Base-by-base conservation (phyloP, 352 stramenopile species). In the Globisporangium viniferum region DNA sequence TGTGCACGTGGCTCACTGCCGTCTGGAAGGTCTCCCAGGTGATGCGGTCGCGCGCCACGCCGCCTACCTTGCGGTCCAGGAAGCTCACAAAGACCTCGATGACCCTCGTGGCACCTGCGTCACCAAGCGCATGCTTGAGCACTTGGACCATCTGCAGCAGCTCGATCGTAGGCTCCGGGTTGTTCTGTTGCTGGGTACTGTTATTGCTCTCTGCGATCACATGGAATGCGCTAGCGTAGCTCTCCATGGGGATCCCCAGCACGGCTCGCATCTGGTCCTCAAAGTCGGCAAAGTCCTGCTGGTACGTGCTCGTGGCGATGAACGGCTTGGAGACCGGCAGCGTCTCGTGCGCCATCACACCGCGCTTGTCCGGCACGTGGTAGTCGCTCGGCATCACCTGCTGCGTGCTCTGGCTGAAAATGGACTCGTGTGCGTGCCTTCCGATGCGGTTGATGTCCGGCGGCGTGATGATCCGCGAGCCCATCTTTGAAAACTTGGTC, bases 401-500 rank as follows among this genome's bases (percentile, higher is more conserved):
- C 41, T 81, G 72, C 27, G 67, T 74, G 61, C 64, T 81, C 62
- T 85, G 77, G 64, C 76, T 75, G 24, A 67, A 73, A 33, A 88
- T 71, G 9, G 82, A 90, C 62, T 90, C 81, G 62, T 86, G 85
- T 31, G 78, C 64, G 63, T 86, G 69, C 2, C 72, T 73, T 0
- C 79, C 85, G 20, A 91, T 72, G 22, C 83, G 80, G 51, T 93
- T 93, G 56, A 83, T 78, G 48, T 76, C 77, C 18, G 78, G 71
- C 1, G 79, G 72, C 31, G 77, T 81, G 46, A 93, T 79, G 67
- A 92, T 94, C 59, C 68, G 73, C n/a, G 78, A 88, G 18, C 79
- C 82, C 78, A 93, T 93, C 24, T 78, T 76, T 20, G 84, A 92
- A 66, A 93, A 95, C 73, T 93, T 94, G 70, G 74, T 91, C 8